These are phyloP conservation scores for Bruguiera gymnorhiza DNA, from an alignment of 345 rosid genomes.

Conservation along the genomic window DNA sequence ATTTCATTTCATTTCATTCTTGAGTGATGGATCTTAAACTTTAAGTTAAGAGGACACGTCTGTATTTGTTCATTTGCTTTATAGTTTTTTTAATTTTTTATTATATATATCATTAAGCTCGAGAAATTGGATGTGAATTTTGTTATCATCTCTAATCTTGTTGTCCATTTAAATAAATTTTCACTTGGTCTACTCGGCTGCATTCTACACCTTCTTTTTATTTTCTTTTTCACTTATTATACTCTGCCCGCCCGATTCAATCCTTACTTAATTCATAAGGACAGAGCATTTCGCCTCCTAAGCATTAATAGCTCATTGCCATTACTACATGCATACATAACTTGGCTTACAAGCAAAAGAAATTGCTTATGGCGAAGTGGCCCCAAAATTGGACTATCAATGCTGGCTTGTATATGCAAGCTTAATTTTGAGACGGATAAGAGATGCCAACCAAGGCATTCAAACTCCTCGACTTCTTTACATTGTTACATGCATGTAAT, in stretches of 20 bases:
- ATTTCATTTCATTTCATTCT: slow-evolving; percentile 2
- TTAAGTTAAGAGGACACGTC: slow-evolving; percentile 14
- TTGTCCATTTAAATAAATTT: background rate
- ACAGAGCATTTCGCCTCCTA: no score
- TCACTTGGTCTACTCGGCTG: slow-evolving; percentile 16
- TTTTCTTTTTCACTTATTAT: background rate
- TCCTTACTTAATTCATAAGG: no score
- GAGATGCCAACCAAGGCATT: background rate
- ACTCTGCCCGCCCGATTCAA: no score
- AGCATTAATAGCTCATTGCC: no score
- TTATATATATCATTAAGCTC: background rate
- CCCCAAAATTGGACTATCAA: background rate
- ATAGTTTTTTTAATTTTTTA: slow-evolving; percentile 27
- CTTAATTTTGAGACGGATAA: background rate
- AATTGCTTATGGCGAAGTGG: background rate
- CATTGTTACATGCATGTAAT: no score
- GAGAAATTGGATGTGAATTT: background rate
- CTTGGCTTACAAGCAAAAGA: background rate
- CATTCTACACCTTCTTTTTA: background rate
- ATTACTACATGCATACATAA: background rate
- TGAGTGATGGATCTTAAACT: slow-evolving; percentile 1
- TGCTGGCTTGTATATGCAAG: background rate
- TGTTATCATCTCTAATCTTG: background rate
- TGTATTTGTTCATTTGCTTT: slow-evolving; percentile 20
- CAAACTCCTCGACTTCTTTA: no score